Percentiles rank a stretch among this genome's conserved stretches.
phyloP scores from a whole-genome alignment of 345 rosid genomes.

The Litchi chinensis region DNA sequence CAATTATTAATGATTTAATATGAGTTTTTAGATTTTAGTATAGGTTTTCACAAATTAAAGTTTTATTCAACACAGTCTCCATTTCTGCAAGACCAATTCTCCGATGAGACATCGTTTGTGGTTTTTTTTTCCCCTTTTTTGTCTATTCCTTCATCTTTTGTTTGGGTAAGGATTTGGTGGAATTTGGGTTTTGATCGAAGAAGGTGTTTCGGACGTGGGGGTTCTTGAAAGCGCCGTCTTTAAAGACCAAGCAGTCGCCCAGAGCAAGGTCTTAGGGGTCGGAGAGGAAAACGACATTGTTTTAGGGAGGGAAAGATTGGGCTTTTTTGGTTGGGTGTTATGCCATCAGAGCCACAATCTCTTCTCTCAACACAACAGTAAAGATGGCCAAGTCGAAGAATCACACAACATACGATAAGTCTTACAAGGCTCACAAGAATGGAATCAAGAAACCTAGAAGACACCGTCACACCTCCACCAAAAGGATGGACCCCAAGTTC shows the following conservation, averaged over 20 bases:
- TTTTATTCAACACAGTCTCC: slow-evolving; percentile 43
- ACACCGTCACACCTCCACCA: slow-evolving; percentile 89
- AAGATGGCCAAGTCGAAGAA: slow-evolving; percentile 99
- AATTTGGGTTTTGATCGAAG: neutral
- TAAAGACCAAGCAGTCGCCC: slow-evolving; percentile 92
- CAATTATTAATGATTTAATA: too few relatives aligned
- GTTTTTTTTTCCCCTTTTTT: slow-evolving; percentile 9
- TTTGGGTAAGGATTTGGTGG: neutral
- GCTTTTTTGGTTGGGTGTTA: slow-evolving; percentile 27
- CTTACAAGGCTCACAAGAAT: slow-evolving; percentile 92
- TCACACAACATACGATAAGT: slow-evolving; percentile 98
- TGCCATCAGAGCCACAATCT: neutral
- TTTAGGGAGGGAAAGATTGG: slow-evolving; percentile 37
- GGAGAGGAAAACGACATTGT: neutral
- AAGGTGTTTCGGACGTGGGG: slow-evolving; percentile 47
- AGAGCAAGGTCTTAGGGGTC: slow-evolving; percentile 51
- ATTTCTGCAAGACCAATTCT: slow-evolving; percentile 80
- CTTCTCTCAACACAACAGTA: slow-evolving; percentile 20
- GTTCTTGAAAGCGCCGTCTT: slow-evolving; percentile 84
- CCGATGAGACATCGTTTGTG: slow-evolving; percentile 37
- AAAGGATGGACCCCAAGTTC: slow-evolving; percentile 99
- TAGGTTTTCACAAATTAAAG: too few relatives aligned
- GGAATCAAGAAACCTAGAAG: slow-evolving; percentile 99
- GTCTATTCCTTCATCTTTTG: neutral
- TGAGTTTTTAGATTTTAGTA: too few relatives aligned